Conservation (phyloP, 2,329 filamentous ascomycete genomes). For the Torrubiella hemipterigena region DNA sequence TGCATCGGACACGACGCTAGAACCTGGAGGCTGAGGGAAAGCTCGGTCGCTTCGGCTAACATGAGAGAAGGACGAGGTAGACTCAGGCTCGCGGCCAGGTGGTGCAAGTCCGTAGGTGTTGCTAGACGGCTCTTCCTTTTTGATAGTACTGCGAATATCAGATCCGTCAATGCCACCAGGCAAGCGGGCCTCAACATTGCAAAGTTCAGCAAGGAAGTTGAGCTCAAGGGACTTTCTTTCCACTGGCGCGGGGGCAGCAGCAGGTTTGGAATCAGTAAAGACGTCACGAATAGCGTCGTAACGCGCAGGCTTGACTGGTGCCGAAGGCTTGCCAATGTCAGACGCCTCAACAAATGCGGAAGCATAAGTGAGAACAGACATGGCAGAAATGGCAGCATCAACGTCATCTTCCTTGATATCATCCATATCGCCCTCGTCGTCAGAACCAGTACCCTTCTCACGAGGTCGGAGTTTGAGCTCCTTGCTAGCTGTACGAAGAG, state of each 20-base stretch:
- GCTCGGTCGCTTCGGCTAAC: background rate
- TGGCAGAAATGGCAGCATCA: slow-evolving; percentile 4
- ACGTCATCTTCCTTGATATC: slow-evolving; percentile 5
- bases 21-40: slow-evolving; percentile 4
- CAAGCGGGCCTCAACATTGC: slow-evolving; percentile 17
- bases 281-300: slow-evolving; percentile 26
- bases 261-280: slow-evolving; percentile 24
- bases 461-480: slow-evolving; percentile 19
- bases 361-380: slow-evolving; percentile 10
- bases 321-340: slow-evolving; percentile 4
- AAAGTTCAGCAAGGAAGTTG: slow-evolving; percentile 21
- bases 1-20: slow-evolving; percentile 12
- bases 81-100: background rate
- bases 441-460: slow-evolving; percentile 14
- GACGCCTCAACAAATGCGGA: slow-evolving; percentile 10
- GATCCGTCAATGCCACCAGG: slow-evolving; percentile 5
- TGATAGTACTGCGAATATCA: slow-evolving; percentile 3
- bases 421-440: slow-evolving; percentile 13
- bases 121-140: slow-evolving; percentile 13
- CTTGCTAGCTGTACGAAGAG: slow-evolving; percentile 21
- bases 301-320: slow-evolving; percentile 7
- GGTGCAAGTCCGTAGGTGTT: background rate
- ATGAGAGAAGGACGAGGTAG: background rate
- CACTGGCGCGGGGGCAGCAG: slow-evolving; percentile 11
- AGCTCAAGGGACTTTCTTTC: slow-evolving; percentile 15